phyloP scores from a whole-genome alignment of 352 stramenopile species.

The Phytopythium cucurbitacearum region DNA sequence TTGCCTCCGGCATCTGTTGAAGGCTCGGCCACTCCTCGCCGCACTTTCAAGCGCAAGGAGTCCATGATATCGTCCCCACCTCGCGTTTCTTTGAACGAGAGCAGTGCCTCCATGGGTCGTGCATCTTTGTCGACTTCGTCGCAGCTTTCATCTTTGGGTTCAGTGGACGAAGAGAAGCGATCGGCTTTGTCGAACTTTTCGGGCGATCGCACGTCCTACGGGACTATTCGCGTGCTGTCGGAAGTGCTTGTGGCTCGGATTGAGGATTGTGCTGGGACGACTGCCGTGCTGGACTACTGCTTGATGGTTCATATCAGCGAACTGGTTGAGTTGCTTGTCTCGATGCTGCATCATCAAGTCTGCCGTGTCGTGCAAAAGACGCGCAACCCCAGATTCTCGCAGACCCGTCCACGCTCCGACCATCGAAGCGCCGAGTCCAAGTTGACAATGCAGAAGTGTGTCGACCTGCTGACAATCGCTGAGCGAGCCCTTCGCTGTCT shows the following conservation, averaged over 20 bases:
- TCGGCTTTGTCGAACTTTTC: constrained; percentile 37
- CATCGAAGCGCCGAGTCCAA: constrained; percentile 7
- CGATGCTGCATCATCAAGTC: constrained; percentile 72
- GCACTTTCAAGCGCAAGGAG: constrained; percentile 46
- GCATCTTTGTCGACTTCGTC: constrained; percentile 11
- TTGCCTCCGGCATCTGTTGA: neutral
- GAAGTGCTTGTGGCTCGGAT: constrained; percentile 39
- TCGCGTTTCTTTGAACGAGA: constrained; percentile 4
- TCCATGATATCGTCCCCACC: constrained; percentile 68
- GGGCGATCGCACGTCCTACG: constrained; percentile 65
- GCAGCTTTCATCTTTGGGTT: constrained; percentile 10
- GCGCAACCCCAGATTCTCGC: constrained; percentile 49
- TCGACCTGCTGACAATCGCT: constrained; percentile 23
- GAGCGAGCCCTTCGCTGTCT: constrained; percentile 21
- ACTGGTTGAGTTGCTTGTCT: constrained; percentile 56
- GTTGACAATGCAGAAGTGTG: constrained; percentile 22
- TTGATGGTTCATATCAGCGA: constrained; percentile 41
- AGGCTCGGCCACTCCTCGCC: neutral
- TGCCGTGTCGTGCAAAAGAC: constrained; percentile 58
- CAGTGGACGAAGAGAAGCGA: neutral
- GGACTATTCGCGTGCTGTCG: constrained; percentile 57
- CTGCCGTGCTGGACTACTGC: constrained; percentile 44
- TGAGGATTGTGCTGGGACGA: constrained; percentile 15
- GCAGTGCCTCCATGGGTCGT: neutral
- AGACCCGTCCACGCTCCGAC: constrained; percentile 32